Evolutionary conservation across 257 asterid genomes (phyloP), one percentile per base, ranked within the genome.

Genomic region (Osmanthus fragrans): DNA sequence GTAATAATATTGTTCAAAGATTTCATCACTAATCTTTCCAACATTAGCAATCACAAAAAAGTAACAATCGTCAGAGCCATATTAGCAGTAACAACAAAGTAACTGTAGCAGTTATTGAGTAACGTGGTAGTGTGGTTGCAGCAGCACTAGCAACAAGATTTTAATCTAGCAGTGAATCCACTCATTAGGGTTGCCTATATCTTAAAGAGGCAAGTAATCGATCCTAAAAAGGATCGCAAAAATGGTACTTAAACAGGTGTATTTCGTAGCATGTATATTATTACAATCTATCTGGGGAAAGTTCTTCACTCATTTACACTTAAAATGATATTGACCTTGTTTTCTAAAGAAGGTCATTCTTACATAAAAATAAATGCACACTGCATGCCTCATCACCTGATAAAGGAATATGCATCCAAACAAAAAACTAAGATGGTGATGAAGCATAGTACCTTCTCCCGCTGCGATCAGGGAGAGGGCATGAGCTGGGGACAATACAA

Each of bases 391-490:
- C 40, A 47, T 10, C 76, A 27, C n/a, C 64, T 33, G 37, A 64
- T 73, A 10, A 70, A 60, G 65, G 51, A 39, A n/a, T 49, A 60
- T 70, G 45, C 65, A 32, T 40, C 32, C 49, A 74, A 72, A 73
- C 30, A 25, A 34, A 33, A 49, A n/a, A 67, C 36, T 63, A 45
- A 42, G 18, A 15, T 42, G 33, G 37, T 32, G 49, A 74, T 34
- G 77, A 71, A 74, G 47, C 79, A 82, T 40, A 73, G 65, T 79
- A 96, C 99, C 99, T 94, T 96, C 98, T 86, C 99, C 99, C 56
- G 99, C 97, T 66, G 99, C 99, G 85, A 96, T 96, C 51, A 96
- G 97, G 81, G 98, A 96, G 72, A 96, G 96, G 49, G 98, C 99
- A 80, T 96, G 99, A 56, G 99, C 99, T 70, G 99, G 97, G 81